phyloP scores from a whole-genome alignment of 495 filamentous ascomycete species.

The Parathielavia appendiculata region DNA sequence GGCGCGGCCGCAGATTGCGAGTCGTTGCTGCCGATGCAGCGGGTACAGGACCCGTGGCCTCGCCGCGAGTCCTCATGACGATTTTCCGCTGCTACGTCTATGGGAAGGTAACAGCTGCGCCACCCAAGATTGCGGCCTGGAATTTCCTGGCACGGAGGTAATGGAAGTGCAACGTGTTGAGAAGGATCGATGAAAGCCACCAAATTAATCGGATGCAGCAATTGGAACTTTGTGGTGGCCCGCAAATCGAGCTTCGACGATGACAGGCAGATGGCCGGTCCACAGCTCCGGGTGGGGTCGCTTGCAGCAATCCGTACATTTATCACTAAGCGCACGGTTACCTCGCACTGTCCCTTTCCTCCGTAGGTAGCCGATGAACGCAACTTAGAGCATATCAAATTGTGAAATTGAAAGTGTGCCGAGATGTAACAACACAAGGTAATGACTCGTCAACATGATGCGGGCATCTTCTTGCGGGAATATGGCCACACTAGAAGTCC shows the following conservation, averaged over 20 bases:
- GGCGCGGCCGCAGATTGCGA: slow-evolving; percentile 28
- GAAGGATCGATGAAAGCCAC: background rate
- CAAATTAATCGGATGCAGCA: background rate
- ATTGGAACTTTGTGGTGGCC: background rate
- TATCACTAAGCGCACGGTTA: no score
- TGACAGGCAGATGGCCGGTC: background rate
- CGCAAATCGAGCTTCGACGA: background rate
- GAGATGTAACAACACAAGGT: no score
- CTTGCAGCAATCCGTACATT: no score
- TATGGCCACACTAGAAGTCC: no score
- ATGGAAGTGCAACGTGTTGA: background rate
- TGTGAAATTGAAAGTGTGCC: no score
- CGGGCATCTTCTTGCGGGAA: no score
- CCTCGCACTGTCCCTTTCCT: no score
- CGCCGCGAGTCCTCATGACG: slow-evolving; percentile 19
- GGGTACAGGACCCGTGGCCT: slow-evolving; percentile 7
- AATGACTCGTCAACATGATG: no score
- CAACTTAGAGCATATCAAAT: no score
- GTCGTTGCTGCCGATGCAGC: slow-evolving; percentile 7
- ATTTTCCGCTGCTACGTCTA: background rate
- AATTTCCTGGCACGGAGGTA: background rate
- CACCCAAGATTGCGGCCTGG: slow-evolving; percentile 1
- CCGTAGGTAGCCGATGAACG: no score
- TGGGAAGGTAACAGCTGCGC: background rate
- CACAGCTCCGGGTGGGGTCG: no score